These are phyloP conservation scores for Cyclotella baltica DNA, from an alignment of 108 stramenopile species.

Conservation along the genomic window DNA sequence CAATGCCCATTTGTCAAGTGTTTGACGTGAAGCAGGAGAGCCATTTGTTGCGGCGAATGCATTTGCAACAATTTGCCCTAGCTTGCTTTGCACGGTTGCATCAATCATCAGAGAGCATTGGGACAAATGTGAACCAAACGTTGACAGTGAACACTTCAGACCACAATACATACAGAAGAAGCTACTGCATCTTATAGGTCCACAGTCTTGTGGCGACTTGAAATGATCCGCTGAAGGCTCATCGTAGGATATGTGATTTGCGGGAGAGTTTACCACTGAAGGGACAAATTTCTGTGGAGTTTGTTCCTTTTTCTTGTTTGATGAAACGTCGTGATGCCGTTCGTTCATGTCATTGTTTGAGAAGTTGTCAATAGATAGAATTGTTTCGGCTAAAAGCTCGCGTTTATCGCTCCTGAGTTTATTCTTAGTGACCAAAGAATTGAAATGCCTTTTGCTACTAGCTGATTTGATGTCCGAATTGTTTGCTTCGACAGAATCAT, in stretches of 20 bases:
- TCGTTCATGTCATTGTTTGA: neutral
- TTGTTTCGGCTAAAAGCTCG: neutral
- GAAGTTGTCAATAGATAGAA: neutral
- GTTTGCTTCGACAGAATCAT: too few relatives aligned
- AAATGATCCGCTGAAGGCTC: neutral
- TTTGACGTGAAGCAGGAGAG: constrained; percentile 6
- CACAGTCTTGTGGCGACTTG: constrained; percentile 45
- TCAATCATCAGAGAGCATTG: constrained; percentile 18
- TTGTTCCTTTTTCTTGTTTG: neutral
- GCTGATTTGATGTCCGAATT: too few relatives aligned
- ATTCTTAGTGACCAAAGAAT: neutral
- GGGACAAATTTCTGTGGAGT: neutral
- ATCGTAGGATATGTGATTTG: neutral
- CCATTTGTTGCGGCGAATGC: neutral
- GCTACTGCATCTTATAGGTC: neutral
- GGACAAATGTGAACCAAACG: constrained; percentile 20
- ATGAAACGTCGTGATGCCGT: neutral
- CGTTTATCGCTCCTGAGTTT: neutral
- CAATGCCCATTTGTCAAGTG: neutral
- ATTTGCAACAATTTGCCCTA: constrained; percentile 27
- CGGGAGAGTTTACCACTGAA: neutral
- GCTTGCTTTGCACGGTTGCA: constrained; percentile 21
- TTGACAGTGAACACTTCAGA: constrained; percentile 19
- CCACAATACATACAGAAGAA: constrained; percentile 51
- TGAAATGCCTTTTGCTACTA: neutral